phyloP scores from a whole-genome alignment of 73 alveolate genomes.

The Symbiodinium natans region DNA sequence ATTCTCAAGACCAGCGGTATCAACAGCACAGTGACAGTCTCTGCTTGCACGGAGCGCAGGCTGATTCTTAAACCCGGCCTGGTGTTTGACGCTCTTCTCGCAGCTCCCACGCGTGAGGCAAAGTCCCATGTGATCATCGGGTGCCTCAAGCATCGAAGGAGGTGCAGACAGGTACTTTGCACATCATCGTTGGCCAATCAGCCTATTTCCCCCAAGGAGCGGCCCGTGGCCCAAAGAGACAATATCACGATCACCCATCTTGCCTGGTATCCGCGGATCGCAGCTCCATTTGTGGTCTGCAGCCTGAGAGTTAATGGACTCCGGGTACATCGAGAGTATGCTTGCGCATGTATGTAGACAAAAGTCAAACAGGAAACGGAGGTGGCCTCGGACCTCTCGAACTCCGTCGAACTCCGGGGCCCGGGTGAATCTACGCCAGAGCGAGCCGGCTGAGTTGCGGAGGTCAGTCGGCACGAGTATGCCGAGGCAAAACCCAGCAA shows the following conservation, averaged over 20 bases:
- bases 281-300: slow-evolving; percentile 2
- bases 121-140: not conserved
- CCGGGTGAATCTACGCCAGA: not conserved
- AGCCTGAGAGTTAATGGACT: not conserved
- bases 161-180: not conserved
- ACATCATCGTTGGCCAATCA: too few species aligned
- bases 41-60: too few species aligned
- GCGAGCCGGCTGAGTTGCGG: not conserved
- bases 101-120: not conserved
- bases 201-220: too few species aligned
- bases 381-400: not conserved
- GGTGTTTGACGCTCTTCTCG: not conserved
- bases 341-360: too few species aligned
- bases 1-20: not conserved
- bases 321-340: too few species aligned
- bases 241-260: not conserved
- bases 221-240: too few species aligned
- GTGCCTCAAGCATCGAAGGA: not conserved
- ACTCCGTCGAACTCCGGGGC: slow-evolving; percentile 8
- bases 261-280: not conserved
- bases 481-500: too few species aligned
- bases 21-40: not conserved
- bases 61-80: too few species aligned
- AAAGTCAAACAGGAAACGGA: not conserved
- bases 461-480: too few species aligned